These are phyloP conservation scores for Neurospora africana DNA, from an alignment of 495 filamentous ascomycete species.

Conservation along the genomic window DNA sequence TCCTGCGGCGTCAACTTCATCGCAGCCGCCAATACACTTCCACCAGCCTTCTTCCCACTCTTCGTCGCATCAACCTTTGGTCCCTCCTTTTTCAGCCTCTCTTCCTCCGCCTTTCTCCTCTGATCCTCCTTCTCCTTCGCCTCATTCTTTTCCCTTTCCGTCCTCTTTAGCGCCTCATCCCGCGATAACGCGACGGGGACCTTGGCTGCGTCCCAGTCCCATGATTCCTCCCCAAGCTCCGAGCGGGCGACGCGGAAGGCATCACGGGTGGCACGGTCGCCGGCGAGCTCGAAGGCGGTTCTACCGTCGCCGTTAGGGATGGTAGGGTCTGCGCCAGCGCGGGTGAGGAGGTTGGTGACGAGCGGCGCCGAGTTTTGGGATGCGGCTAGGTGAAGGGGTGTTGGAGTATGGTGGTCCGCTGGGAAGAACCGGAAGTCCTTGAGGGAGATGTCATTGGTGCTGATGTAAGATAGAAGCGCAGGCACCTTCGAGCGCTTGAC, in stretches of 20 bases:
- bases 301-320: conserved; percentile 56
- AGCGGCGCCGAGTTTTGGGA: conserved; percentile 63
- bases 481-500: conserved; percentile 86
- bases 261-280: conserved; percentile 78
- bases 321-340: conserved; percentile 66
- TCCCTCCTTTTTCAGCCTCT: conserved; percentile 44
- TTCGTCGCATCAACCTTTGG: conserved; percentile 23
- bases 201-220: conserved; percentile 69
- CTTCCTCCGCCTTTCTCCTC: conserved; percentile 55
- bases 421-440: conserved; percentile 73
- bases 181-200: conserved; percentile 61
- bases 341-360: conserved; percentile 64
- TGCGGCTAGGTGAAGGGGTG: conserved; percentile 75
- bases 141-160: conserved; percentile 50
- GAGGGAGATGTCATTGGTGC: conserved; percentile 57
- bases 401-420: conserved; percentile 68
- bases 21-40: conserved; percentile 36
- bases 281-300: conserved; percentile 75
- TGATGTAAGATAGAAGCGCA: conserved; percentile 74
- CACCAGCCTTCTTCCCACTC: conserved; percentile 22
- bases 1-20: conserved; percentile 60
- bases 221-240: conserved; percentile 64
- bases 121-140: conserved; percentile 52
- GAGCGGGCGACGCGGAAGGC: conserved; percentile 81
- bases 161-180: conserved; percentile 55